Evolutionary conservation across 768 basidiomycete species (phyloP).

Genomic region (Tephrocybe sp.): DNA sequence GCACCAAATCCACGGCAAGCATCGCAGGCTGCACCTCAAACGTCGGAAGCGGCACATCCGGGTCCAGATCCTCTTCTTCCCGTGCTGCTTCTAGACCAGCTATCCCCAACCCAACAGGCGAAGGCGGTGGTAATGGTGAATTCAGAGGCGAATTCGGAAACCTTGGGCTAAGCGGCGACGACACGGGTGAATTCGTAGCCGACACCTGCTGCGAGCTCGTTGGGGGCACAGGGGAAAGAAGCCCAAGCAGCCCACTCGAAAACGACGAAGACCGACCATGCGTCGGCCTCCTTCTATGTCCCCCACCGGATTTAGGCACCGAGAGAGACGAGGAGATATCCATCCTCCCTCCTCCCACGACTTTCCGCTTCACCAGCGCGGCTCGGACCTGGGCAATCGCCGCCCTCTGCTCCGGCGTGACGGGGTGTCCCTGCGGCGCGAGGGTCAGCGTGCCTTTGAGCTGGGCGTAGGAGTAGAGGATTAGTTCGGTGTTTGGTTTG

Average conservation of each 20-base stretch:
- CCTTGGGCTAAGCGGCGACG: conserved; percentile 3
- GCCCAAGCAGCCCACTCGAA: conserved; percentile 50
- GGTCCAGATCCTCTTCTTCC: conserved; percentile 50
- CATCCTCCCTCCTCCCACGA: conserved; percentile 78
- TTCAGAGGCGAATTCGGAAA: conserved; percentile 17
- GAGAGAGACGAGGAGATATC: conserved; percentile 58
- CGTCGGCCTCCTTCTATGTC: conserved; percentile 27
- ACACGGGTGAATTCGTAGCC: too few relatives aligned
- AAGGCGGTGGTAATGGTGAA: too few relatives aligned
- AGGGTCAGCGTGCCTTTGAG: conserved; percentile 68
- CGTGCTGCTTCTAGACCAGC: conserved; percentile 7
- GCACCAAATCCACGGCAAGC: conserved; percentile 82
- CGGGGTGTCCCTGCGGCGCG: conserved; percentile 41
- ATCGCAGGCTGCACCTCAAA: conserved; percentile 85
- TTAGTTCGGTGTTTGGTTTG: conserved; percentile 55
- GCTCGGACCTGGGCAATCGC: conserved; percentile 48
- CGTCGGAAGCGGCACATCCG: conserved; percentile 74
- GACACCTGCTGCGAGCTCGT: too few relatives aligned
- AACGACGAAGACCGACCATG: conserved; percentile 55
- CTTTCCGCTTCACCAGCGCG: conserved; percentile 46
- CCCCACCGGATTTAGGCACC: conserved; percentile 1
- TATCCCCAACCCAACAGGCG: too few relatives aligned
- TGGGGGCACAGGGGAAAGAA: conserved; percentile 40
- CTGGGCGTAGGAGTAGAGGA: conserved; percentile 86
- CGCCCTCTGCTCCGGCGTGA: conserved; percentile 44